Evolutionary conservation across 805 yeast species (phyloP).

Genomic region (Candida silvatica): DNA sequence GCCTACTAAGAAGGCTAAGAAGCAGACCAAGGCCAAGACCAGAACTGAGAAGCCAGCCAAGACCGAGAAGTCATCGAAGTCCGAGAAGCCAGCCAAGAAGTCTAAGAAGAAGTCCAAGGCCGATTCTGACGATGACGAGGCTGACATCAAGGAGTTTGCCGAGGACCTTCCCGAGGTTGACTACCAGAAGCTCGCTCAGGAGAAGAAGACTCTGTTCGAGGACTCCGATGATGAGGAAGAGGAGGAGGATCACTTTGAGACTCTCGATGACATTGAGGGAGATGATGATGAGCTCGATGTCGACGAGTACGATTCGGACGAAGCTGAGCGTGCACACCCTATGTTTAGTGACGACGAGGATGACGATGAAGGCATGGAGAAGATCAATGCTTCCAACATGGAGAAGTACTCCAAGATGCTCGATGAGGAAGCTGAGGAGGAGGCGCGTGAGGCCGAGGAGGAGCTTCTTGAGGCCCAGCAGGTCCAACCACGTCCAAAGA

Average conservation of each 20-base stretch:
- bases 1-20: conserved; percentile 21
- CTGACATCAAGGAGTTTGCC: conserved; percentile 31
- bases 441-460: conserved; percentile 53
- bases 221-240: conserved; percentile 61
- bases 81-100: conserved; percentile 11
- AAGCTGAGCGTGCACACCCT: conserved; percentile 51
- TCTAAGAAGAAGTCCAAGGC: conserved; percentile 17
- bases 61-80: conserved; percentile 17
- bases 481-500: conserved; percentile 64
- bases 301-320: conserved; percentile 42
- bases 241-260: conserved; percentile 36
- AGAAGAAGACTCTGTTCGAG: conserved; percentile 70
- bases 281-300: conserved; percentile 26
- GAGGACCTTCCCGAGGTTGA: conserved; percentile 57
- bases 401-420: conserved; percentile 64
- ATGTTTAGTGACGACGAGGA: conserved; percentile 75
- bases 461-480: conserved; percentile 51
- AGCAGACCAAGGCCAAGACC: conserved; percentile 20
- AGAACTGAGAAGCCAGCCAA: conserved; percentile 25
- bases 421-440: conserved; percentile 51
- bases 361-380: conserved; percentile 57
- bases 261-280: conserved; percentile 13
- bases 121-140: conserved; percentile 24
- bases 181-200: conserved; percentile 53
- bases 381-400: conserved; percentile 73